Conservation (phyloP, 306 rosid genomes). For the Quercus cerris region DNA sequence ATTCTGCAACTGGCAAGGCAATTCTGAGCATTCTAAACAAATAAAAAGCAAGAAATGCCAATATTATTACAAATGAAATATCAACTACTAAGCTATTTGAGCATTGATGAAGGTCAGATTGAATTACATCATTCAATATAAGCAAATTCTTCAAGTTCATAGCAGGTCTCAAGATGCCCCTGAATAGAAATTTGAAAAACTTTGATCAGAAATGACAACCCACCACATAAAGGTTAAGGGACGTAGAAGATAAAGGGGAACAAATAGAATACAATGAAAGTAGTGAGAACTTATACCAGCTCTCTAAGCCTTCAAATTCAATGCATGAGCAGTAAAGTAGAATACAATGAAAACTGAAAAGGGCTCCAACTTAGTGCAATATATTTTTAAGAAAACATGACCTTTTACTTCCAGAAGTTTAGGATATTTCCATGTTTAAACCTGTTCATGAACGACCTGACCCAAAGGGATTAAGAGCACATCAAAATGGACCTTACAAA, state of each 20-base stretch:
- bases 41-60: conserved; percentile 22
- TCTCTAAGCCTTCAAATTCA: background rate
- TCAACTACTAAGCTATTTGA: conserved; percentile 5
- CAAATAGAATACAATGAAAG: background rate
- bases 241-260: background rate
- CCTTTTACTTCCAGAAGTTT: background rate
- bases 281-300: background rate
- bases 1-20: conserved; percentile 79
- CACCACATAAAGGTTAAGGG: conserved; percentile 29
- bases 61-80: conserved; percentile 12
- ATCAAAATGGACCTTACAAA: background rate
- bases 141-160: conserved; percentile 59
- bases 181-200: conserved; percentile 54
- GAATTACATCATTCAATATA: conserved; percentile 57
- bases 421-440: too few species aligned
- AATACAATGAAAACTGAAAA: background rate
- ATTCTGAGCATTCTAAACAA: conserved; percentile 66
- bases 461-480: too few species aligned
- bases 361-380: background rate
- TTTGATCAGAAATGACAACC: conserved; percentile 33
- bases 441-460: too few species aligned
- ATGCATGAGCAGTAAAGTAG: background rate
- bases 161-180: conserved; percentile 96
- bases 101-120: conserved; percentile 20
- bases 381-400: background rate